These are phyloP conservation scores for Diaporthe destruens DNA, from an alignment of 2,329 filamentous ascomycete genomes.

Conservation along the genomic window DNA sequence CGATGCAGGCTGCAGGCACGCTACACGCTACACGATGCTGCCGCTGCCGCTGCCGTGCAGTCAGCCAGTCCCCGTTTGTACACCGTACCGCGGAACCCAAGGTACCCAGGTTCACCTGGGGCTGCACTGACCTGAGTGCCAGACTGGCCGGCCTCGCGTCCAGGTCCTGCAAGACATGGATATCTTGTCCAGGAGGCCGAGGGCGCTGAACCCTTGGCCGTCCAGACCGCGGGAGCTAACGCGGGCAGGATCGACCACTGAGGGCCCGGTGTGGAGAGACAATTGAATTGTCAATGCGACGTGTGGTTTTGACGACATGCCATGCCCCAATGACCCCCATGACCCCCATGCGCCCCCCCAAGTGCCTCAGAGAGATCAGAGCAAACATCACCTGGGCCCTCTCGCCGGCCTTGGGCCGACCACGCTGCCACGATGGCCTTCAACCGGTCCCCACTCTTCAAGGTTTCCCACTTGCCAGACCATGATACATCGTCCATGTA, in stretches of 20 bases:
- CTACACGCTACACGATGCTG: too few relatives aligned
- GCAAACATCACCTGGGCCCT: conserved; percentile 25
- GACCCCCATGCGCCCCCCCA: conserved; percentile 23
- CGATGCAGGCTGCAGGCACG: too few relatives aligned
- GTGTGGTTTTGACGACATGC: conserved; percentile 35
- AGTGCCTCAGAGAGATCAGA: conserved; percentile 15
- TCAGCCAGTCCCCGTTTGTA: background rate
- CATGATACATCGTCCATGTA: background rate
- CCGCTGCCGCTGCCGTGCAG: too few relatives aligned
- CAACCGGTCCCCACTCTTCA: conserved; percentile 34
- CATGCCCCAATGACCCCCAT: conserved; percentile 11
- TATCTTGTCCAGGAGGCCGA: conserved; percentile 12
- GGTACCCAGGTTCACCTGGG: background rate
- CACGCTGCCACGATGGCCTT: conserved; percentile 14
- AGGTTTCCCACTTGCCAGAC: conserved; percentile 16
- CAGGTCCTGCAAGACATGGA: conserved; percentile 5
- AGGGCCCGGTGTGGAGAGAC: conserved; percentile 4
- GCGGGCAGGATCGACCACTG: conserved; percentile 35
- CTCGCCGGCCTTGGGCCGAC: background rate
- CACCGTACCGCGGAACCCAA: background rate
- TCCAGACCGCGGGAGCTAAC: conserved; percentile 39
- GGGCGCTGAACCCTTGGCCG: conserved; percentile 23
- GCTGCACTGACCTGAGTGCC: conserved; percentile 30
- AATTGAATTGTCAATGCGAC: conserved; percentile 34
- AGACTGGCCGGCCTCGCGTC: conserved; percentile 25